phyloP scores from a whole-genome alignment of 192 early-diverging fungal species.

The Entrophospora sp. region DNA sequence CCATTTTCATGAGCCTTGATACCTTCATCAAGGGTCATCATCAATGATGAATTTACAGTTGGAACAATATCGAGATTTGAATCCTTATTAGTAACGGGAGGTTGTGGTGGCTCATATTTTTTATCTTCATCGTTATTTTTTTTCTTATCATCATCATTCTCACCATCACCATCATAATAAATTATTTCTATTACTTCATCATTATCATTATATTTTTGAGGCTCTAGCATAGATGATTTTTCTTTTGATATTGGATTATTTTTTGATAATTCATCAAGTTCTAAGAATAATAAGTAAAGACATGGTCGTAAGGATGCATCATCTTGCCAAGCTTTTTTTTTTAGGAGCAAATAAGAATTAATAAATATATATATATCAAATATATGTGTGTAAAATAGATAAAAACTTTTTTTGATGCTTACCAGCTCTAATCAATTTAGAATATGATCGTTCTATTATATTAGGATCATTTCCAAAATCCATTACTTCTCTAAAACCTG shows the following conservation, averaged over 20 bases:
- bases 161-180: background rate
- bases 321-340: conserved; percentile 1
- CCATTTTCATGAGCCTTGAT: background rate
- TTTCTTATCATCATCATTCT: background rate
- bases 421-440: conserved; percentile 15
- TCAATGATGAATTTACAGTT: background rate
- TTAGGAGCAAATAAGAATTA: background rate
- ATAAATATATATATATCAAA: background rate
- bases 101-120: background rate
- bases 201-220: background rate
- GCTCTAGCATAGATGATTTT: background rate
- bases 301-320: background rate
- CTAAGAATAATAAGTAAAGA: conserved; percentile 2
- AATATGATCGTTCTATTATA: background rate
- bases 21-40: background rate
- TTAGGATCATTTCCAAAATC: background rate
- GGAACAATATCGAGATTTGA: too few species aligned
- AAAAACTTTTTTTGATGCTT: background rate
- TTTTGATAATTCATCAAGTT: background rate
- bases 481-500: background rate
- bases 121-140: background rate
- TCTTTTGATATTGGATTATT: background rate
- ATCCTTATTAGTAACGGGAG: background rate
- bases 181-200: background rate
- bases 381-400: background rate